Base-by-base conservation (phyloP, 2,329 filamentous ascomycete species). In the Coleophoma crateriformis region DNA sequence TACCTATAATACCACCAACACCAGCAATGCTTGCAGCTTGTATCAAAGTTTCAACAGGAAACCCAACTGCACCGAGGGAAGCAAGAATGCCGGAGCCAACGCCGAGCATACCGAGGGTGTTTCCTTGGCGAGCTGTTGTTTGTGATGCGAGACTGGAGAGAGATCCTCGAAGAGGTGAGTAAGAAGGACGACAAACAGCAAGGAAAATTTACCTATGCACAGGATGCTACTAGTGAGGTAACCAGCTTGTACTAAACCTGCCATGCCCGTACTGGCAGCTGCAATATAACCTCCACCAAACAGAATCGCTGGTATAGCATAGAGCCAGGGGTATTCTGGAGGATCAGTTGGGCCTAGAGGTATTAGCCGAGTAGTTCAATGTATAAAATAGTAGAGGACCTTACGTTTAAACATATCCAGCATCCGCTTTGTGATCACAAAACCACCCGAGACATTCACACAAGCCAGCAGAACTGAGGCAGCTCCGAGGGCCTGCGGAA, bases 361-460 rank as follows among this genome's bases (percentile, higher is more conserved):
- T 46, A 5, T 55, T 51, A 49, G 47, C 49, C 22, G 38, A 15
- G 38, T 10, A 11, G 19, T 14, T 44, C 14, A 32, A 3, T 15
- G 22, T 4, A 1, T 3, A 46, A 17, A 12, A 15, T 4, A 7
- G 37, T 8, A 13, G 2, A 14, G 20, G 12, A 6, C 65, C 77
- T 60, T 62, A 75, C 87, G 79, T 64, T 87, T 87, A 65, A 92
- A 92, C 88, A 92, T 92, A 65, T 95, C 90, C 40, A 96, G 74
- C 90, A 96, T 96, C 54, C 90, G 79, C 70, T 95, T 95, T 3
- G 90, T 95, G 52, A 96, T 89, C 40, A 95, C 87, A 53, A 96
- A 96, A 0, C 90, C 90, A 50, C 90, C 90, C 0, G 87, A 85
- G 3, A 96, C 84, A 57, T 95, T 95, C 54, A 95, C 87, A 63